A percentile compares a stretch with the other conserved stretches of the same genome.
Evolutionary conservation across 768 basidiomycete genomes (phyloP).

Genomic region (Phlegmacium glaucopus): DNA sequence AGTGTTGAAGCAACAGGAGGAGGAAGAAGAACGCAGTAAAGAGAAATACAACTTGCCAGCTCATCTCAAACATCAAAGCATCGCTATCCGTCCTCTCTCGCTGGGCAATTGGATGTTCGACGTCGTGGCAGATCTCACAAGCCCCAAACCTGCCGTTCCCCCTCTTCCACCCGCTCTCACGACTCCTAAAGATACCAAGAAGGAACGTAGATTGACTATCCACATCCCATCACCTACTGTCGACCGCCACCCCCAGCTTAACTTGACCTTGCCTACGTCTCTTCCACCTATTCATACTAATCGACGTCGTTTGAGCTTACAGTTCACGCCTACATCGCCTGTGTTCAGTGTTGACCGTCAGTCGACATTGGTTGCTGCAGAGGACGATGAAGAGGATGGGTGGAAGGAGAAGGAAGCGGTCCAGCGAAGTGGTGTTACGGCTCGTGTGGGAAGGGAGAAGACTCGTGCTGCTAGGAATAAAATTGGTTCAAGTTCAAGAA

Average conservation of each 20-base stretch:
- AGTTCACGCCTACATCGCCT: constrained; percentile 51
- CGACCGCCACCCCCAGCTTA: constrained; percentile 12
- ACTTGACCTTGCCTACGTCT: constrained; percentile 26
- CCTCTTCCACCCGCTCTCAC: constrained; percentile 1
- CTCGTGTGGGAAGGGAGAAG: constrained; percentile 23
- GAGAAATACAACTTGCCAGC: neutral
- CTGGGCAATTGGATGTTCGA: constrained; percentile 87
- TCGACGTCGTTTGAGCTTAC: constrained; percentile 51
- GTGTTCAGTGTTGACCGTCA: constrained; percentile 6
- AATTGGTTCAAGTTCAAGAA: constrained; percentile 4
- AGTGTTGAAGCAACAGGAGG: neutral
- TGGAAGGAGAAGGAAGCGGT: constrained; percentile 31
- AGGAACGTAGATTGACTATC: constrained; percentile 12
- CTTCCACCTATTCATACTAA: constrained; percentile 27
- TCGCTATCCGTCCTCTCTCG: constrained; percentile 52
- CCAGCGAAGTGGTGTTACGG: constrained; percentile 35
- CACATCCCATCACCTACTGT: constrained; percentile 6
- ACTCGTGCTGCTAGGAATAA: constrained; percentile 19
- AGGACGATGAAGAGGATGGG: constrained; percentile 14
- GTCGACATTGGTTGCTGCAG: constrained; percentile 10
- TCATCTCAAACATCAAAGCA: constrained; percentile 26
- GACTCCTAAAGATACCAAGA: neutral
- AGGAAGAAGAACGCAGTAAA: neutral
- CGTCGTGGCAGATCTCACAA: constrained; percentile 63
- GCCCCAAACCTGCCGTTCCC: constrained; percentile 9